Conservation (phyloP, 139 green algal genomes). For the Chlorella ohadii region DNA sequence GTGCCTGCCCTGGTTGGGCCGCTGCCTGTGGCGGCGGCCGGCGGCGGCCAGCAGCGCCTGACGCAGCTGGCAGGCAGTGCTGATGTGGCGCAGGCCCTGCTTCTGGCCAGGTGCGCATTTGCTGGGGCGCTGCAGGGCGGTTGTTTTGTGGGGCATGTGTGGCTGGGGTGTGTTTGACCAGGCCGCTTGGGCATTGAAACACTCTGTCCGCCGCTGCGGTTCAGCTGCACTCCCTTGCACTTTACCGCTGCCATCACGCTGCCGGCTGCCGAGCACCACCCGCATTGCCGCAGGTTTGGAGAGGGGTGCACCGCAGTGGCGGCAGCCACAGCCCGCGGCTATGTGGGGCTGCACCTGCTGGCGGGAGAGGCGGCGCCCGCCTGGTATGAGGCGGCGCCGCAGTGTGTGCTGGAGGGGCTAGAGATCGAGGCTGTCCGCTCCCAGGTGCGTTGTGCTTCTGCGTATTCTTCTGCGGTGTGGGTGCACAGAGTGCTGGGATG, state of each 20-base stretch:
- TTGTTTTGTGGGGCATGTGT: not conserved
- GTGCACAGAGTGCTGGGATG: slow-evolving; percentile 27
- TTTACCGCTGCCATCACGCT: not conserved
- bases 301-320: slow-evolving; percentile 29
- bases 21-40: not conserved
- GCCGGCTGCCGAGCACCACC: not conserved
- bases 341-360: slow-evolving; percentile 38
- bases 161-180: too few relatives aligned
- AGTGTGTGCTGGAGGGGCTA: slow-evolving; percentile 26
- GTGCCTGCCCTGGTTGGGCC: slow-evolving; percentile 18
- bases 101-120: slow-evolving; percentile 13
- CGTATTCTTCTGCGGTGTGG: not conserved
- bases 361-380: slow-evolving; percentile 26
- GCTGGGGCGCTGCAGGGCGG: not conserved
- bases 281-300: slow-evolving; percentile 35
- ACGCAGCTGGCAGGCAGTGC: slow-evolving; percentile 5
- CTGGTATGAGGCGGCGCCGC: slow-evolving; percentile 39
- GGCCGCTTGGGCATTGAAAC: not conserved
- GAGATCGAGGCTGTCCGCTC: slow-evolving; percentile 19
- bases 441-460: slow-evolving; percentile 4
- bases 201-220: too few relatives aligned
- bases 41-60: not conserved
- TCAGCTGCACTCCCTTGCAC: too few relatives aligned
- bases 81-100: slow-evolving; percentile 24
- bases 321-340: slow-evolving; percentile 29